Evolutionary conservation across 306 rosid genomes (phyloP).

Genomic region (Alnus glutinosa): DNA sequence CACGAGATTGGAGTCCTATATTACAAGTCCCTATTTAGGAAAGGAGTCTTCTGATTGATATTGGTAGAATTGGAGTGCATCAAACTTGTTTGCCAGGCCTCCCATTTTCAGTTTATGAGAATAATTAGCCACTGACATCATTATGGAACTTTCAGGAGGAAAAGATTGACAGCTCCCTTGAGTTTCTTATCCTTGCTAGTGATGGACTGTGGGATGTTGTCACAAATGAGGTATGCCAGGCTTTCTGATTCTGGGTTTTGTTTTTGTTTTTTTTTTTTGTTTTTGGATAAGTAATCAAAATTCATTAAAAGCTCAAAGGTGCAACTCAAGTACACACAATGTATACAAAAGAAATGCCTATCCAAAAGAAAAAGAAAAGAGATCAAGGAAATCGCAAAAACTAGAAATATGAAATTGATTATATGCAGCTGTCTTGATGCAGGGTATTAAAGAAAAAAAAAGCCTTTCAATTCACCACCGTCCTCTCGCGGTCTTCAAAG

Average conservation of each 20-base stretch:
- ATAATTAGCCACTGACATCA: background rate
- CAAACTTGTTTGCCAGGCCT: slow-evolving; percentile 6
- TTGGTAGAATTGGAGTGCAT: slow-evolving; percentile 9
- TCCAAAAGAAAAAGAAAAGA: too few relatives aligned
- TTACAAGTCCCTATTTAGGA: background rate
- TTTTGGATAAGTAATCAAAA: background rate
- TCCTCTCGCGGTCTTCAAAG: too few relatives aligned
- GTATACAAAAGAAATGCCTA: too few relatives aligned
- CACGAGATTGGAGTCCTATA: too few relatives aligned
- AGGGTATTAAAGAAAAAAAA: too few relatives aligned
- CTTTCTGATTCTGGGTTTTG: slow-evolving; percentile 2
- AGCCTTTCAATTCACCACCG: too few relatives aligned
- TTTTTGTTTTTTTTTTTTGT: background rate
- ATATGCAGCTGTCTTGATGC: too few relatives aligned
- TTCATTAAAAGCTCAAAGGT: too few relatives aligned
- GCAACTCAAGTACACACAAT: too few relatives aligned
- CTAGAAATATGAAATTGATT: too few relatives aligned
- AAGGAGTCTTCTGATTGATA: slow-evolving; percentile 8
- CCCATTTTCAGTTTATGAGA: slow-evolving; percentile 8
- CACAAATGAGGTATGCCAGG: slow-evolving; percentile 75
- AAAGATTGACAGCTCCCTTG: slow-evolving; percentile 84
- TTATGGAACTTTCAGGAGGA: slow-evolving; percentile 65
- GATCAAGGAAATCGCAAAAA: too few relatives aligned
- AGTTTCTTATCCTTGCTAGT: slow-evolving; percentile 94
- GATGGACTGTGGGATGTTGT: slow-evolving; percentile 99